A percentile compares a stretch with the other conserved stretches of the same genome.
Conservation (phyloP, 306 rosid genomes). For the Comarum palustre region DNA sequence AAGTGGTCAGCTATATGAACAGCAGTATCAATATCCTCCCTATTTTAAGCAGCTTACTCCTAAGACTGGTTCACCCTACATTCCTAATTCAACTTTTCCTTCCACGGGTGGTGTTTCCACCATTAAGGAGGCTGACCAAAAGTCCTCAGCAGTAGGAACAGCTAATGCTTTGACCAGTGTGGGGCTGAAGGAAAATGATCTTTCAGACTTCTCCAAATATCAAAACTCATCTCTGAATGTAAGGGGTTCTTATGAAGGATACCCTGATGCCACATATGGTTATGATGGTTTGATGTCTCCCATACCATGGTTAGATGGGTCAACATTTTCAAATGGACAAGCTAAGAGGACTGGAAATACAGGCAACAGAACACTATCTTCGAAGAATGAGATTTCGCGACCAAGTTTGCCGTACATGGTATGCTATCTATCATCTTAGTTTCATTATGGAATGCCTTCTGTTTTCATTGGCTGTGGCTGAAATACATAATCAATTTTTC, state of each 20-base stretch:
- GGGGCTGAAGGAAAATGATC: slow-evolving; percentile 49
- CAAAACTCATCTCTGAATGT: slow-evolving; percentile 35
- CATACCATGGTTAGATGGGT: slow-evolving; percentile 61
- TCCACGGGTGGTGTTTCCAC: slow-evolving; percentile 51
- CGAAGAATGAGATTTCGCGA: slow-evolving; percentile 63
- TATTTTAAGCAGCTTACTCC: slow-evolving; percentile 74
- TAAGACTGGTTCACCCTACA: slow-evolving; percentile 50
- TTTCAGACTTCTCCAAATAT: slow-evolving; percentile 31
- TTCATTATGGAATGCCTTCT: not conserved
- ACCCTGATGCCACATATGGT: slow-evolving; percentile 69
- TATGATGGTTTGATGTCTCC: slow-evolving; percentile 60
- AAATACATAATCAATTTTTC: not conserved
- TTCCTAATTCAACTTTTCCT: slow-evolving; percentile 44
- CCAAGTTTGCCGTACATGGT: slow-evolving; percentile 75
- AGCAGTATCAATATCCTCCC: slow-evolving; percentile 92
- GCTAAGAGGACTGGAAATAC: slow-evolving; percentile 50
- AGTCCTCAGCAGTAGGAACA: slow-evolving; percentile 55
- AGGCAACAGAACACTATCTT: slow-evolving; percentile 43
- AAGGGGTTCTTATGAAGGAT: slow-evolving; percentile 44
- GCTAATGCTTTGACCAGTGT: slow-evolving; percentile 47
- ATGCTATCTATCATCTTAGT: slow-evolving; percentile 11
- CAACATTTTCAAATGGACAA: slow-evolving; percentile 73
- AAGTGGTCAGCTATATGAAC: slow-evolving; percentile 83
- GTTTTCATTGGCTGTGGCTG: not conserved
- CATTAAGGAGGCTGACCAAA: slow-evolving; percentile 60